These are phyloP conservation scores for Scenedesmus sp. DNA, from an alignment of 163 green algal genomes.

Conservation along the genomic window DNA sequence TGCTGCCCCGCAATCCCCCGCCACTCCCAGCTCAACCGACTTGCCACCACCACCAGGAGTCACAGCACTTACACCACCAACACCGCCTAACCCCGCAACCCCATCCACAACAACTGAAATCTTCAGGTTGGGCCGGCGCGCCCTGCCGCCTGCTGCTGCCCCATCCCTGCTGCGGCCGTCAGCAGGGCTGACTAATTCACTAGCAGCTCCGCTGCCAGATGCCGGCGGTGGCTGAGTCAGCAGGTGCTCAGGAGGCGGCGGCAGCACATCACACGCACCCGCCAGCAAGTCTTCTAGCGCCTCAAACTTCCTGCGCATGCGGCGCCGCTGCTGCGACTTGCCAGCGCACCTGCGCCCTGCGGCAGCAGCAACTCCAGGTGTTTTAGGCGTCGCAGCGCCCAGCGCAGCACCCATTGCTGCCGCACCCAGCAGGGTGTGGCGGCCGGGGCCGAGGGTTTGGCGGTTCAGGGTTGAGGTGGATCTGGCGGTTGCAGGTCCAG, in stretches of 20 bases:
- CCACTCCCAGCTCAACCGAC: neutral
- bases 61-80: too few relatives aligned
- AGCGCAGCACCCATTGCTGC: neutral
- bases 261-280: neutral
- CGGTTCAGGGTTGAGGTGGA: neutral
- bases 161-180: neutral
- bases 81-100: too few relatives aligned
- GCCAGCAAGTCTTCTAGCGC: conserved; percentile 29
- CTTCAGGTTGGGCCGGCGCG: neutral
- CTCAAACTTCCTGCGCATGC: conserved; percentile 41
- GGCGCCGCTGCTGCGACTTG: conserved; percentile 22
- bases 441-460: conserved; percentile 28
- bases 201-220: neutral
- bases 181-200: too few relatives aligned
- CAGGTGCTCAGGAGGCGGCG: conserved; percentile 35
- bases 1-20: neutral
- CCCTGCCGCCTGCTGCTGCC: neutral
- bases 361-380: neutral
- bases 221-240: conserved; percentile 40
- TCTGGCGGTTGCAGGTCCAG: neutral
- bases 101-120: conserved; percentile 9
- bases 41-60: neutral
- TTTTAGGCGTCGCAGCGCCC: conserved; percentile 11
- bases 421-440: neutral
- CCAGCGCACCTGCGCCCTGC: neutral